A percentile compares a stretch with the other conserved stretches of the same genome.
Conservation (phyloP, 2,329 filamentous ascomycete genomes). For the Aspergillus sp. region DNA sequence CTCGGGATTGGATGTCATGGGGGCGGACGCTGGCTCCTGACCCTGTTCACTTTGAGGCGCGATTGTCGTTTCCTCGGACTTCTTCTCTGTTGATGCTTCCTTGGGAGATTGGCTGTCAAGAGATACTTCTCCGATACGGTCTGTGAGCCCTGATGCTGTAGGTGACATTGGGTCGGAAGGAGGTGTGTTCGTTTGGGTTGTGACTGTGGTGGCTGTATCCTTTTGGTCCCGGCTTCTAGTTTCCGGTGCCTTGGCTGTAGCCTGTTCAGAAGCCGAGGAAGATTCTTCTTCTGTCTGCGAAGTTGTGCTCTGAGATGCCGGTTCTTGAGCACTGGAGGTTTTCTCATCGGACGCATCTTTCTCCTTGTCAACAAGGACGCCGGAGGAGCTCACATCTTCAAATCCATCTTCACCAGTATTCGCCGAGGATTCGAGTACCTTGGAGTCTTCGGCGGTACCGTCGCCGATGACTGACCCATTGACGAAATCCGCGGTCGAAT, state of each 20-base stretch:
- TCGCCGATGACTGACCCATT: conserved; percentile 44
- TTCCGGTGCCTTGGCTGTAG: neutral
- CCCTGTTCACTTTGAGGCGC: conserved; percentile 2
- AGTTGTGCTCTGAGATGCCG: conserved; percentile 21
- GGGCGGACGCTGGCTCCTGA: conserved; percentile 13
- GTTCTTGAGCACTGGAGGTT: conserved; percentile 30
- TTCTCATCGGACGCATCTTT: conserved; percentile 64
- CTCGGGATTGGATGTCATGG: conserved; percentile 59
- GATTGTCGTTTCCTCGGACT: conserved; percentile 8
- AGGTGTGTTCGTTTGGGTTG: conserved; percentile 24
- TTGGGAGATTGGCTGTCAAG: conserved; percentile 57
- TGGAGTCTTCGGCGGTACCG: conserved; percentile 63
- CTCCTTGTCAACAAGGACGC: conserved; percentile 70
- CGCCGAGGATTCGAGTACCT: conserved; percentile 72
- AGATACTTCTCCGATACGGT: conserved; percentile 57
- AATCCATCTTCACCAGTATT: conserved; percentile 88
- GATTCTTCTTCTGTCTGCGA: conserved; percentile 14
- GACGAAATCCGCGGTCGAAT: conserved; percentile 46
- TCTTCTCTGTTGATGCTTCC: conserved; percentile 22
- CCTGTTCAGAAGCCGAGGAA: neutral
- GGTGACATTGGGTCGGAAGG: conserved; percentile 46
- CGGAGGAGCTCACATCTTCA: conserved; percentile 74
- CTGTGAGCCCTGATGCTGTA: conserved; percentile 54
- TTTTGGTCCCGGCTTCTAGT: neutral
- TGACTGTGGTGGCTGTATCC: neutral